Evolutionary conservation across 2,329 filamentous ascomycete genomes (phyloP).

Genomic region (Falciphora oryzae): DNA sequence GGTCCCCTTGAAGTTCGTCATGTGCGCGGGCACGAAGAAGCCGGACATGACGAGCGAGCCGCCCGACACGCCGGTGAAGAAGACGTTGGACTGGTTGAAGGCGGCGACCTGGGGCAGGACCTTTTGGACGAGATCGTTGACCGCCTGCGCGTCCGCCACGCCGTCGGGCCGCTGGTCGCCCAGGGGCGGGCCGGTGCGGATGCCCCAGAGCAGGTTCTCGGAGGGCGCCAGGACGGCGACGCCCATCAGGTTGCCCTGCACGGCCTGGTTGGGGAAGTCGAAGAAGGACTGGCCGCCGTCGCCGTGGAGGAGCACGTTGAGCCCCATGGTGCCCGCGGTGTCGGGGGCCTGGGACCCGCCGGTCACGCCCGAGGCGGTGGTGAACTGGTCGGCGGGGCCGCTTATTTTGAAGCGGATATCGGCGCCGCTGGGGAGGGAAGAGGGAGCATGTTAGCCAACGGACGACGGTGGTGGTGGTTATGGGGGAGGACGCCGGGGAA

Average conservation of each 20-base stretch:
- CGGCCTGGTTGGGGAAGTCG: conserved; percentile 50
- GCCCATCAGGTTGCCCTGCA: conserved; percentile 44
- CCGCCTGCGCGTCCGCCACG: conserved; percentile 48
- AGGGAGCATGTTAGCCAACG: conserved; percentile 4
- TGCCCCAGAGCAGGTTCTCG: conserved; percentile 51
- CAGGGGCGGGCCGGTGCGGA: conserved; percentile 48
- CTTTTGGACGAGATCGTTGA: conserved; percentile 43
- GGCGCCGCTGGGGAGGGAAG: conserved; percentile 33
- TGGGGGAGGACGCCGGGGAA: neutral
- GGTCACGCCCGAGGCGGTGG: conserved; percentile 40
- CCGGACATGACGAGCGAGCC: conserved; percentile 47
- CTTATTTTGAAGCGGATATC: conserved; percentile 50
- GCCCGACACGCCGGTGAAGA: conserved; percentile 53
- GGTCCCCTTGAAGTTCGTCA: conserved; percentile 39
- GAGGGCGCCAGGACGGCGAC: conserved; percentile 46
- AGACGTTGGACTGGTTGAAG: conserved; percentile 45
- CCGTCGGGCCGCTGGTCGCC: conserved; percentile 49
- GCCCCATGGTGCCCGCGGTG: conserved; percentile 34
- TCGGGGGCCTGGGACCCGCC: conserved; percentile 31
- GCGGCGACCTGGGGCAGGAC: conserved; percentile 47
- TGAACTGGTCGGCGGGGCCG: conserved; percentile 48
- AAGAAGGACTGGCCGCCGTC: conserved; percentile 55
- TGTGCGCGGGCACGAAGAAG: conserved; percentile 53
- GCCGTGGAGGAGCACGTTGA: conserved; percentile 54
- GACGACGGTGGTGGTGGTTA: too few relatives aligned